Evolutionary conservation across 306 rosid genomes (phyloP).

Genomic region (Rubus parviflorus): DNA sequence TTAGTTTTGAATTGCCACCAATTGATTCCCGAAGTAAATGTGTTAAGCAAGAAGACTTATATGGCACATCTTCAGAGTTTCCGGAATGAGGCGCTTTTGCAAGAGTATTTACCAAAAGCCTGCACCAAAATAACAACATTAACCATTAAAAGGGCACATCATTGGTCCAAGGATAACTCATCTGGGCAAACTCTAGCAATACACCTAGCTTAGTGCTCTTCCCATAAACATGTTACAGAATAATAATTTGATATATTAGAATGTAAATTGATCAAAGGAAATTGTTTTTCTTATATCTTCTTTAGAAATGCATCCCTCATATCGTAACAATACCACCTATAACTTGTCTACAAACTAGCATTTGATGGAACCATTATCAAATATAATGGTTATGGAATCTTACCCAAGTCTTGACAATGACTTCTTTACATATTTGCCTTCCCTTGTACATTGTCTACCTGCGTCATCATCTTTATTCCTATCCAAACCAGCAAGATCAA

Average conservation of each 20-base stretch:
- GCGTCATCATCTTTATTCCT: conserved; percentile 59
- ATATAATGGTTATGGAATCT: conserved; percentile 27
- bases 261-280: not conserved
- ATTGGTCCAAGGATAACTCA: not conserved
- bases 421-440: conserved; percentile 69
- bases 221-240: not conserved
- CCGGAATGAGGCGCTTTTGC: conserved; percentile 49
- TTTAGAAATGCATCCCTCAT: not conserved
- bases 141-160: not conserved
- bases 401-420: conserved; percentile 92
- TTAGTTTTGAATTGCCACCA: conserved; percentile 91
- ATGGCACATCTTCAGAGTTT: conserved; percentile 48
- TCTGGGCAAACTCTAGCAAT: not conserved
- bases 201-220: not conserved
- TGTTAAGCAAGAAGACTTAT: conserved; percentile 67
- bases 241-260: not conserved
- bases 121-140: conserved; percentile 40
- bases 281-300: not conserved
- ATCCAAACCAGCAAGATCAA: conserved; percentile 92
- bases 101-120: conserved; percentile 69
- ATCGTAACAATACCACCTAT: not conserved
- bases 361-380: not conserved
- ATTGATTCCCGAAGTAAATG: conserved; percentile 69
- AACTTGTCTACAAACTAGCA: not conserved
- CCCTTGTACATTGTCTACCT: conserved; percentile 60